Percentiles rank a stretch among this genome's conserved stretches.
Evolutionary conservation across 2,329 filamentous ascomycete genomes (phyloP).

Genomic region (Lasiodiplodia citricola): DNA sequence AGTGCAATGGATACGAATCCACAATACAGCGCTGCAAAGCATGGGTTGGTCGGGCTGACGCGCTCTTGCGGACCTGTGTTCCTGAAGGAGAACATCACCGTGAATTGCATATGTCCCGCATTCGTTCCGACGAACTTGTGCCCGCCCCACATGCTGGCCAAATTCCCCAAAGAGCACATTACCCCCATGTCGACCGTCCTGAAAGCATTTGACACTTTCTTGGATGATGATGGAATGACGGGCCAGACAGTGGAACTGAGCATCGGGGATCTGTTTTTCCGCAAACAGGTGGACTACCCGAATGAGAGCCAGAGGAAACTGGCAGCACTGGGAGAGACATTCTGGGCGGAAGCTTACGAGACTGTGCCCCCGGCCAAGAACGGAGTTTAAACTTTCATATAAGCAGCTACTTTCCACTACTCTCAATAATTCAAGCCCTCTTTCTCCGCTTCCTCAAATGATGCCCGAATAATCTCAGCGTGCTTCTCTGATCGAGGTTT

Average conservation of each 20-base stretch:
- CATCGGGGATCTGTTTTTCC: constrained; percentile 49
- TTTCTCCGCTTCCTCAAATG: constrained; percentile 34
- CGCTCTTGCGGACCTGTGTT: constrained; percentile 43
- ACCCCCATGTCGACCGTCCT: constrained; percentile 49
- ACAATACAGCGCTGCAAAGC: constrained; percentile 44
- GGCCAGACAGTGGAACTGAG: constrained; percentile 50
- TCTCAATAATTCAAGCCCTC: constrained; percentile 29
- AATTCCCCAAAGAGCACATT: constrained; percentile 47
- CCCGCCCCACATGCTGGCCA: constrained; percentile 44
- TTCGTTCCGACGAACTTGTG: constrained; percentile 48
- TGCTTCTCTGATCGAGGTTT: constrained; percentile 34
- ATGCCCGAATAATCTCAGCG: constrained; percentile 34
- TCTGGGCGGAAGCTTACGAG: constrained; percentile 43
- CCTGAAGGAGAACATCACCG: constrained; percentile 42
- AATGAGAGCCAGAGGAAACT: constrained; percentile 50
- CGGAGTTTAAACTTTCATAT: neutral
- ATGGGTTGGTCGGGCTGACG: constrained; percentile 42
- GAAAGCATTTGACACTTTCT: constrained; percentile 46
- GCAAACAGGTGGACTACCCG: constrained; percentile 44
- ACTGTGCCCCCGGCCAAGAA: constrained; percentile 33
- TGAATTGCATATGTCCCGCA: constrained; percentile 50
- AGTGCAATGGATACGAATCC: constrained; percentile 40
- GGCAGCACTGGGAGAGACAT: constrained; percentile 35
- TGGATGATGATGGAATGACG: constrained; percentile 41
- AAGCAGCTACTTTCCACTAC: neutral